Percentiles rank a stretch among this genome's conserved stretches.
phyloP scores from a whole-genome alignment of 2,329 filamentous ascomycete genomes.

The Colletotrichum tropicicola region DNA sequence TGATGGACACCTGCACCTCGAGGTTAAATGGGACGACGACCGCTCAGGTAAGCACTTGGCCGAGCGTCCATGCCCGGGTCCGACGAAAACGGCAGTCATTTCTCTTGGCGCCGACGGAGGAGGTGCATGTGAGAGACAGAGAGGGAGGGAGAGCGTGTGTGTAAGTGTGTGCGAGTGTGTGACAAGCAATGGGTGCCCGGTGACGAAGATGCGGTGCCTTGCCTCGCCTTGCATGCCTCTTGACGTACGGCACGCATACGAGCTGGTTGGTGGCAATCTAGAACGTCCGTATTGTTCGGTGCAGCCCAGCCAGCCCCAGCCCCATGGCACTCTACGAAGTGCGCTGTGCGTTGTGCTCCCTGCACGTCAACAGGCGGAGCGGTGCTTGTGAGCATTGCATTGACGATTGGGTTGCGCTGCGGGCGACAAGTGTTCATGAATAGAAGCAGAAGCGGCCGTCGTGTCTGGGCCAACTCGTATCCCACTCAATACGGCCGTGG shows the following conservation, averaged over 20 bases:
- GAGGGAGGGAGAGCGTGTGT: not conserved
- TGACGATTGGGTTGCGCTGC: not conserved
- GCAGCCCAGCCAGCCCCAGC: not conserved
- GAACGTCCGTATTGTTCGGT: not conserved
- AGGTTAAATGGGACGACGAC: conserved; percentile 13
- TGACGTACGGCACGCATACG: conserved; percentile 13
- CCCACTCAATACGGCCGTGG: not conserved
- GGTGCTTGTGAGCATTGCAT: not conserved
- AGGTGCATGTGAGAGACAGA: too few species aligned
- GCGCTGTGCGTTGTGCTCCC: not conserved
- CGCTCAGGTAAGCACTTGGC: conserved; percentile 17
- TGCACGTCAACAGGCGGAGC: conserved; percentile 9
- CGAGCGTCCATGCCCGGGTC: not conserved
- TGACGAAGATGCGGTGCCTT: conserved; percentile 1
- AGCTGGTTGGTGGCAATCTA: conserved; percentile 12
- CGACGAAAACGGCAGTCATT: not conserved
- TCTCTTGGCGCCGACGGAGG: not conserved
- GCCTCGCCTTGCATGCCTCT: not conserved
- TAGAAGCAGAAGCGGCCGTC: not conserved
- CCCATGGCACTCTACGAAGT: not conserved
- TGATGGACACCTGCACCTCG: conserved; percentile 13
- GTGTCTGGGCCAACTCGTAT: conserved; percentile 3
- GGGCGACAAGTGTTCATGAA: not conserved
- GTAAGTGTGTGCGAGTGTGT: not conserved
- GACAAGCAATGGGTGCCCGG: not conserved